A percentile compares a stretch with the other conserved stretches of the same genome.
These are phyloP conservation scores for Annulohypoxylon nitens DNA, from an alignment of 495 filamentous ascomycete species.

Conservation along the genomic window DNA sequence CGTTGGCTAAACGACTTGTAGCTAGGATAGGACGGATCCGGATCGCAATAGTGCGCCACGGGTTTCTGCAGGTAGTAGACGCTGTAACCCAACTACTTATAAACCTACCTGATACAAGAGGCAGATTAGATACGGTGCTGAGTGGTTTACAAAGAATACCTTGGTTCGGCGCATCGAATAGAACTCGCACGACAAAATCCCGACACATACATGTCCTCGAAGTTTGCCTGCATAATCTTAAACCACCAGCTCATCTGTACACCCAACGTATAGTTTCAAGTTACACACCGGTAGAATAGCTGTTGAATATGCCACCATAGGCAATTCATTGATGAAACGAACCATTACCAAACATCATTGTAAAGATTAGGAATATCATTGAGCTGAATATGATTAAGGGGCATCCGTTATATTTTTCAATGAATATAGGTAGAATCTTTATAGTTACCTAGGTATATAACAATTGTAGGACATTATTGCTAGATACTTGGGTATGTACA, in stretches of 20 bases:
- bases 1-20: slow-evolving; percentile 30
- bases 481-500: background rate
- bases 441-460: too few species aligned
- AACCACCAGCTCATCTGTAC: slow-evolving; percentile 37
- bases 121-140: slow-evolving; percentile 34
- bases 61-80: slow-evolving; percentile 39
- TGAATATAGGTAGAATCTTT: too few species aligned
- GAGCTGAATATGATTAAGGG: background rate
- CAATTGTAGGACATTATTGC: too few species aligned
- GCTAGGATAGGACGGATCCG: slow-evolving; percentile 30
- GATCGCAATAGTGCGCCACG: slow-evolving; percentile 42
- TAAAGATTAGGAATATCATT: background rate
- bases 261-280: slow-evolving; percentile 36
- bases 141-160: slow-evolving; percentile 19
- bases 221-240: slow-evolving; percentile 47
- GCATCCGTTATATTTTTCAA: background rate
- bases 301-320: background rate
- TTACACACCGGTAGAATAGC: slow-evolving; percentile 22
- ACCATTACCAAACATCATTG: background rate
- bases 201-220: slow-evolving; percentile 32
- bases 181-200: slow-evolving; percentile 44
- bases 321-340: too few species aligned
- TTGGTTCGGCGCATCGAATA: slow-evolving; percentile 35
- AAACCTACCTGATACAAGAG: slow-evolving; percentile 16
- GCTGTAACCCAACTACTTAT: slow-evolving; percentile 35